phyloP scores from a whole-genome alignment of 129 eudicot species.

The Gnaphalium uliginosum region DNA sequence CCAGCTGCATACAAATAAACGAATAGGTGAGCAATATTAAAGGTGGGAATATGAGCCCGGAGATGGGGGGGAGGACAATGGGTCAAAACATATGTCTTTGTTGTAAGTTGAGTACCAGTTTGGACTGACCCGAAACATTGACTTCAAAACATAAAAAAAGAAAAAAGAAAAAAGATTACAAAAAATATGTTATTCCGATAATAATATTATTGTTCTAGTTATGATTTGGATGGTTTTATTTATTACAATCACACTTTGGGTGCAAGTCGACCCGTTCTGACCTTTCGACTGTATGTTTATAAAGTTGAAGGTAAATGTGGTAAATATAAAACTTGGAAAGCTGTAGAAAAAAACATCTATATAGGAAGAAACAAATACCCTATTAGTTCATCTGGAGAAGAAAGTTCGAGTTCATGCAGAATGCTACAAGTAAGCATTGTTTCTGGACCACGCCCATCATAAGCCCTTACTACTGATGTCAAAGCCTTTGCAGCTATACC shows the following conservation, averaged over 20 bases:
- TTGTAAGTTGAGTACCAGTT: neutral
- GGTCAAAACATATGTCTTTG: neutral
- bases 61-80: too few relatives aligned
- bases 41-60: too few relatives aligned
- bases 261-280: too few relatives aligned
- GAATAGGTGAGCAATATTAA: neutral
- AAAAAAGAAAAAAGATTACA: too few relatives aligned
- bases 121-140: neutral
- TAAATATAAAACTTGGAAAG: neutral
- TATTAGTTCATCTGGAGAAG: slow-evolving; percentile 85
- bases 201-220: neutral
- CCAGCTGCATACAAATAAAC: slow-evolving; percentile 64
- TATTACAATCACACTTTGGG: neutral
- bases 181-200: too few relatives aligned
- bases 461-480: slow-evolving; percentile 89
- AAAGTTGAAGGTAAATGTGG: too few relatives aligned
- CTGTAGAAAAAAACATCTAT: neutral
- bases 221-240: neutral
- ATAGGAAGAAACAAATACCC: slow-evolving; percentile 58
- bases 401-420: slow-evolving; percentile 63
- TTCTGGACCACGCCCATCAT: slow-evolving; percentile 95
- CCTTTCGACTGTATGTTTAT: neutral
- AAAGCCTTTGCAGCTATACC: slow-evolving; percentile 95
- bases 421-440: slow-evolving; percentile 66
- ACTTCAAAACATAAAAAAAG: too few relatives aligned